Conservation (phyloP, 2,329 filamentous ascomycete species). For the Penicillium sp. region DNA sequence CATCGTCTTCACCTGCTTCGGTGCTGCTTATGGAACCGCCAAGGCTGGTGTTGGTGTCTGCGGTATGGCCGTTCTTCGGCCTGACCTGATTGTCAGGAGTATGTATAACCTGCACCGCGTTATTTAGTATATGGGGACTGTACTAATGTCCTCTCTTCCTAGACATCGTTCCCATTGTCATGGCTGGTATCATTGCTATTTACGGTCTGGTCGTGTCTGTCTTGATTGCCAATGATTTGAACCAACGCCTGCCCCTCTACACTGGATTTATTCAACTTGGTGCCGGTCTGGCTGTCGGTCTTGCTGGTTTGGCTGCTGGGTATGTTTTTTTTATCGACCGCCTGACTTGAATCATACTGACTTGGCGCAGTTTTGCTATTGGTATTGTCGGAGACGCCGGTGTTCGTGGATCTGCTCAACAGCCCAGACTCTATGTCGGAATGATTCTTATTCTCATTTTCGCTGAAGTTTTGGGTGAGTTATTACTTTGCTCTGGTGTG, state of each 20-base stretch:
- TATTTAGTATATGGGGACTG: neutral
- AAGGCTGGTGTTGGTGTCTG: constrained; percentile 99
- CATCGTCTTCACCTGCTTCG: constrained; percentile 95
- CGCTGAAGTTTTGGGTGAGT: constrained; percentile 92
- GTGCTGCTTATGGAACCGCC: constrained; percentile 96
- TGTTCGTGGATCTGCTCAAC: constrained; percentile 51
- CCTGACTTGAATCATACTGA: constrained; percentile 9
- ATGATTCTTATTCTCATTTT: constrained; percentile 99
- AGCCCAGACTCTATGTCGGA: constrained; percentile 74
- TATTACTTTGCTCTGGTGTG: neutral
- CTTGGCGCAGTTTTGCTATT: constrained; percentile 63
- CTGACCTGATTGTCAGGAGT: constrained; percentile 99
- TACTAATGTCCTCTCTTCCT: constrained; percentile 16
- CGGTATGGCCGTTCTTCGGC: constrained; percentile 95
- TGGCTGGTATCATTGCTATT: constrained; percentile 99
- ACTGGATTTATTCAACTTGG: constrained; percentile 83
- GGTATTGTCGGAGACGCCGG: constrained; percentile 68
- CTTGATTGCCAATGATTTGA: constrained; percentile 75
- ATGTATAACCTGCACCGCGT: constrained; percentile 42
- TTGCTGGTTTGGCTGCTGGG: constrained; percentile 75
- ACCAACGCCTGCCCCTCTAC: constrained; percentile 68
- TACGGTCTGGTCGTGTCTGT: constrained; percentile 89
- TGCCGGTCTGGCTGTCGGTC: constrained; percentile 75
- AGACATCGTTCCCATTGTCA: constrained; percentile 99
- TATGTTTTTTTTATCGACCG: constrained; percentile 23